These are phyloP conservation scores for Amanita muscaria DNA, from an alignment of 768 basidiomycete species.

Conservation along the genomic window DNA sequence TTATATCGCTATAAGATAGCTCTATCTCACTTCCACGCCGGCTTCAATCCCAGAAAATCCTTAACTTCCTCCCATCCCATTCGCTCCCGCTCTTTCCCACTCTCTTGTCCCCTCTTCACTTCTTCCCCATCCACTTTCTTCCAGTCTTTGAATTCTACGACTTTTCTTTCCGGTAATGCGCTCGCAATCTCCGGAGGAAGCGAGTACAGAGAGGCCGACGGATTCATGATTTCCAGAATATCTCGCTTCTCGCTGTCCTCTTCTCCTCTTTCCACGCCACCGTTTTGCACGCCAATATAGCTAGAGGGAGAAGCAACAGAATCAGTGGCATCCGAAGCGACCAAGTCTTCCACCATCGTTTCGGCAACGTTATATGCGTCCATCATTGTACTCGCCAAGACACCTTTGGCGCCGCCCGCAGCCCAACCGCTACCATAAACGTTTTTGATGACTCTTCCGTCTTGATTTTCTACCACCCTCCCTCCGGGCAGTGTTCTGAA, in stretches of 20 bases:
- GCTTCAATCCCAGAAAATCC: slow-evolving; percentile 15
- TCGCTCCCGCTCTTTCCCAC: slow-evolving; percentile 69
- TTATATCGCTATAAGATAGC: too few species aligned
- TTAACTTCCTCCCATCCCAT: slow-evolving; percentile 60
- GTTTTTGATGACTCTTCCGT: not conserved
- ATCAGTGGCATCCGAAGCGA: not conserved
- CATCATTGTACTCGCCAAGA: slow-evolving; percentile 89
- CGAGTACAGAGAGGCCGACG: slow-evolving; percentile 31
- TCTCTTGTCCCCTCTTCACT: slow-evolving; percentile 39
- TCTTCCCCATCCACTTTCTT: slow-evolving; percentile 67
- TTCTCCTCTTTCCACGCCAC: not conserved
- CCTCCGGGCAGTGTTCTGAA: slow-evolving; percentile 47
- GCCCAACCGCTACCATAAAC: slow-evolving; percentile 96
- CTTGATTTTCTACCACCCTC: not conserved
- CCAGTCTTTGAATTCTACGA: slow-evolving; percentile 72
- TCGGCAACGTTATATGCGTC: slow-evolving; percentile 79
- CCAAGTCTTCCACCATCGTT: slow-evolving; percentile 34
- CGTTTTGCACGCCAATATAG: slow-evolving; percentile 7
- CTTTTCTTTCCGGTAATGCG: slow-evolving; percentile 29
- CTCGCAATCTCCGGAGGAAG: slow-evolving; percentile 40
- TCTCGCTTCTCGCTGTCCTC: not conserved
- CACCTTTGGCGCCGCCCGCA: slow-evolving; percentile 82
- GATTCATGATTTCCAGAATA: slow-evolving; percentile 21
- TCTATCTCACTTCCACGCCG: too few species aligned
- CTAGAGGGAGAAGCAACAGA: slow-evolving; percentile 39